Evolutionary conservation across 108 stramenopile species (phyloP), one percentile per base, ranked within the genome.

Genomic region (Skeletonema potamos): DNA sequence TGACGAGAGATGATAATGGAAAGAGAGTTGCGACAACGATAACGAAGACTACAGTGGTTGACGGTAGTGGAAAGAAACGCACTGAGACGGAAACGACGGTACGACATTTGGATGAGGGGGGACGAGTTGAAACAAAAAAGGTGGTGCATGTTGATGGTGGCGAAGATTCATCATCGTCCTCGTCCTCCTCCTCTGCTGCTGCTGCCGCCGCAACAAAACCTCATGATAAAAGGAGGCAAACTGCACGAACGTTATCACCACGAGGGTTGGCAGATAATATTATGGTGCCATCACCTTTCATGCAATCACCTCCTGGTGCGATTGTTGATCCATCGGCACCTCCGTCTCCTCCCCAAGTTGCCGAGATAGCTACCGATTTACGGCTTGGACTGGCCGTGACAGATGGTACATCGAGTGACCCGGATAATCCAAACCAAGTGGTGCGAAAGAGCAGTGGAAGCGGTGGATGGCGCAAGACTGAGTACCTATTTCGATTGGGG

Each of bases 71-170:
- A 36, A 72, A 72, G 17, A 59, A 62, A 18, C 54, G 61, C 11
- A 62, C 60, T 11, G 70, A 79, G 59, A 72, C 56, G 18, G 77
- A 72, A 27, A 72, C 66, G 20, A 65, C 64, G 3, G 43, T 55
- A 36, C 62, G 77, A 7, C 66, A 79, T 68, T 62, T 79, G 27
- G 77, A 79, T 63, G 77, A 79, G 6, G 77, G 77, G 26, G 77
- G 77, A 27, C 51, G 77, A 33, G 71, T 79, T 8, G 77, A 79
- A 51, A 79, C 64, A 0, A 67, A 66, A 36, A 72, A 72, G 54
- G 66, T 59, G 9, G 59, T 72, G 7, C 59, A 71, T 32, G 62
- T 54, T 32, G 74, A 58, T 15, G 43, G 24, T 10, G 64, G 36
- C 28, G 54, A 61, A 7, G 20, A 12, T 2, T 0, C 43, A 27